Evolutionary conservation across 176 grass and related monocot species (phyloP).

Genomic region (Oryza punctata): DNA sequence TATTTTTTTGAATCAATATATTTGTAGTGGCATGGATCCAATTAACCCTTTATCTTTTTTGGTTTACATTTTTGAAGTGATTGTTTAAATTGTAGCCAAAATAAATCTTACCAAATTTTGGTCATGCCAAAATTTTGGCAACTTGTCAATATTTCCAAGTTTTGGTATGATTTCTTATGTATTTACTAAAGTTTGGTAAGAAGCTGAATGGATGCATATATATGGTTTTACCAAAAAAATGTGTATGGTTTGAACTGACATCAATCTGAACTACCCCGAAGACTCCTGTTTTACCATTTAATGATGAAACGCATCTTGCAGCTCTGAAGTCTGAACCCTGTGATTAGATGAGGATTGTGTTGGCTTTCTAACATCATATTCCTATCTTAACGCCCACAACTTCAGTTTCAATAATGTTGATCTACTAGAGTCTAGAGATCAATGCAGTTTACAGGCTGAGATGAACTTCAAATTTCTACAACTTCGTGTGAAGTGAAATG

Average conservation of each 20-base stretch:
- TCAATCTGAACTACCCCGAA: too few relatives aligned
- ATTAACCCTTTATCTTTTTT: conserved; percentile 17
- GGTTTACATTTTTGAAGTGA: conserved; percentile 3
- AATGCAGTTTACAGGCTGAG: conserved; percentile 10
- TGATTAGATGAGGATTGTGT: neutral
- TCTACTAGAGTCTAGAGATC: neutral
- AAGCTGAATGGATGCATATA: too few relatives aligned
- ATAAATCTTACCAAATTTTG: too few relatives aligned
- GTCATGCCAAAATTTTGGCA: too few relatives aligned
- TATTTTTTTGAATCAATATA: too few relatives aligned
- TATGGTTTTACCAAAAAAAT: too few relatives aligned
- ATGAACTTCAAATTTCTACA: neutral
- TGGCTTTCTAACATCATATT: neutral
- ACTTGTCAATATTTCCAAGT: too few relatives aligned
- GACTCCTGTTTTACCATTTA: neutral
- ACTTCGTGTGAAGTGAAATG: neutral
- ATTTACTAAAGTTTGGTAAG: too few relatives aligned
- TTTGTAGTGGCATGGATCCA: too few relatives aligned
- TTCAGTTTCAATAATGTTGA: neutral
- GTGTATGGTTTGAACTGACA: too few relatives aligned
- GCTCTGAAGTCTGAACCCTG: neutral
- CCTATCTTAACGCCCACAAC: neutral
- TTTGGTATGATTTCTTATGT: too few relatives aligned
- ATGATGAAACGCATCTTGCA: conserved; percentile 4
- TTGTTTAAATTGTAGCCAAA: too few relatives aligned